Evolutionary conservation across 2,329 filamentous ascomycete species (phyloP), one percentile per base, ranked within the genome.

Genomic region (Exophiala sp.): DNA sequence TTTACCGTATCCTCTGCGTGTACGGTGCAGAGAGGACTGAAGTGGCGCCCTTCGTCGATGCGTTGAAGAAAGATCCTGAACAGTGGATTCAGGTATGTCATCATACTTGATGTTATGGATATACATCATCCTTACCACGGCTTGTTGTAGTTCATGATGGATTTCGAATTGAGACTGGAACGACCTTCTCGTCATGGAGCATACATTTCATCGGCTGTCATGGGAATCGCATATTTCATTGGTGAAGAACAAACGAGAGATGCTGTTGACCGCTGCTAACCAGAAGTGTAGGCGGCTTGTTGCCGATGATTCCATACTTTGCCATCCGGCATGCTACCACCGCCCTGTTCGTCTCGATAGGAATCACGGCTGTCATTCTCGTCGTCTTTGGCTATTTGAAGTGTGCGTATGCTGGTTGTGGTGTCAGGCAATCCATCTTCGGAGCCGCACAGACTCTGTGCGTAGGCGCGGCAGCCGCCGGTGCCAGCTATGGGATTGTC

Each of bases 281-380:
- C 35, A 38, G 35, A 12, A 12, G 11, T 38, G 18, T 5, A 47
- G 45, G 73, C 47, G 73, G 73, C 3, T 70, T 75, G 36, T 67
- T 75, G 7, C 78, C 78, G 7, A 72, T 81, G 61, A 66, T 79
- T 0, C 78, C 78, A 0, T 81, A 81, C 63, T 80, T 81, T 58
- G 65, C 65, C 29, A 66, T 72, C 52, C 57, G 65, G 21, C 55
- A 72, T 32, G 68, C 73, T 10, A 65, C 65, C 5, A 62, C 68
- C n/a, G 75, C 73, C 1, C 66, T 78, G 36, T 73, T 72, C 52
- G 71, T 71, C 59, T 78, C 74, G n/a, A 78, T 80, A 49, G 75
- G 70, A 12, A 74, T 78, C 18, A 79, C 78, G 55, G 70, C 68
- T 1, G 55, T 79, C 20, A 72, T 77, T 1, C 65, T 81, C 18